These are phyloP conservation scores for Fusarium continuum DNA, from an alignment of 2,329 filamentous ascomycete genomes.

Conservation along the genomic window DNA sequence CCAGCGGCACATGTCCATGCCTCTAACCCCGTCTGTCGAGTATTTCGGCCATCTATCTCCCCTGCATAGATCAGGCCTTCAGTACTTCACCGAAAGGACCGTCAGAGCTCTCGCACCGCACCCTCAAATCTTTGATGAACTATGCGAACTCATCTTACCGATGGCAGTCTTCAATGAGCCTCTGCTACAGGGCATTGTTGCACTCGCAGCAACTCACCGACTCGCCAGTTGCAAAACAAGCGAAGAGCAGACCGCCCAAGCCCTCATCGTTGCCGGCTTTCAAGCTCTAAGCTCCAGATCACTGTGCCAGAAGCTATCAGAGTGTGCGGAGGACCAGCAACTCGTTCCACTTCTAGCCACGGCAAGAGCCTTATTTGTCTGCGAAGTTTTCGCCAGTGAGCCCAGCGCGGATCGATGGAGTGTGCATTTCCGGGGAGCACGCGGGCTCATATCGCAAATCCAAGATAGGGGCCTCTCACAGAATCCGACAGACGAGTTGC, in stretches of 20 bases:
- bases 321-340: constrained; percentile 21
- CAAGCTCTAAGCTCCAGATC: constrained; percentile 34
- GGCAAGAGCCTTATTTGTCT: constrained; percentile 26
- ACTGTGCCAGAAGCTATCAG: constrained; percentile 20
- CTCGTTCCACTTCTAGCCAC: constrained; percentile 21
- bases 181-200: constrained; percentile 24
- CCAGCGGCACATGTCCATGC: not conserved
- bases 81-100: constrained; percentile 33
- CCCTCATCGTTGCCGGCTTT: constrained; percentile 24
- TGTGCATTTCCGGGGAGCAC: constrained; percentile 27
- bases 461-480: constrained; percentile 14
- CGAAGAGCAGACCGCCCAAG: constrained; percentile 21
- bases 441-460: constrained; percentile 19
- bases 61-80: constrained; percentile 28
- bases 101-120: constrained; percentile 27
- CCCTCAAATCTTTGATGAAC: constrained; percentile 25
- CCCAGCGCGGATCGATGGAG: constrained; percentile 33
- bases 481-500: constrained; percentile 21
- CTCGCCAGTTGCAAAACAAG: constrained; percentile 26
- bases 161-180: constrained; percentile 34
- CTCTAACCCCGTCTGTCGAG: constrained; percentile 8
- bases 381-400: constrained; percentile 31
- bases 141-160: constrained; percentile 28
- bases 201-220: constrained; percentile 28
- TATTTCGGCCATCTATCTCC: constrained; percentile 30